A percentile compares a stretch with the other conserved stretches of the same genome.
Evolutionary conservation across 2,329 filamentous ascomycete genomes (phyloP).

Genomic region (Epichloe hybrida): DNA sequence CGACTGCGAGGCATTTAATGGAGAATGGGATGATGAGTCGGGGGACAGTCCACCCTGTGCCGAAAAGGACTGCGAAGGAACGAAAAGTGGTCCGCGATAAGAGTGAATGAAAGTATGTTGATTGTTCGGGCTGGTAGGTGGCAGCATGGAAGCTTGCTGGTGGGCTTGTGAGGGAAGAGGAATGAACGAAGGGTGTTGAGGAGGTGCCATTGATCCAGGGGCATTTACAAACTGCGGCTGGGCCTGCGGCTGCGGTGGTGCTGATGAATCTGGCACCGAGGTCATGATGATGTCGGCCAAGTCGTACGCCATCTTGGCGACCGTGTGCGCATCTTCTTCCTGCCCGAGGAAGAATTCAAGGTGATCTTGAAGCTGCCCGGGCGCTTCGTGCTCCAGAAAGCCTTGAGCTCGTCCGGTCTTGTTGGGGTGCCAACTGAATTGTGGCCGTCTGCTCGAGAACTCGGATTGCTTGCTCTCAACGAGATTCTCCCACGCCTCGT

Average conservation of each 20-base stretch:
- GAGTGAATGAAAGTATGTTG: constrained; percentile 16
- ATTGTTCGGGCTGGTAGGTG: constrained; percentile 9
- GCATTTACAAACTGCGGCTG: constrained; percentile 16
- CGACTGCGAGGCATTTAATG: constrained; percentile 20
- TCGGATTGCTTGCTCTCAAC: constrained; percentile 41
- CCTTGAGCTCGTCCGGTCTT: constrained; percentile 43
- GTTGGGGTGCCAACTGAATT: constrained; percentile 48
- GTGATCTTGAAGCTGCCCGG: constrained; percentile 49
- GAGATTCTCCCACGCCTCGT: constrained; percentile 46
- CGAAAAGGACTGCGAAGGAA: constrained; percentile 19
- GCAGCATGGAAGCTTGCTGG: constrained; percentile 13
- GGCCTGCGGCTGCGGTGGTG: constrained; percentile 4
- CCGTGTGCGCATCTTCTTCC: constrained; percentile 40
- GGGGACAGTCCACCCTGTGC: constrained; percentile 17
- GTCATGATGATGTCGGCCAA: constrained; percentile 34
- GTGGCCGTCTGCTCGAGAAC: constrained; percentile 39
- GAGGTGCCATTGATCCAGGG: constrained; percentile 11
- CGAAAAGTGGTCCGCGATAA: constrained; percentile 21
- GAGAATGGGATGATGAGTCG: constrained; percentile 19
- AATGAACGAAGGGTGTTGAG: constrained; percentile 18
- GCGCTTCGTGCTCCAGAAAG: constrained; percentile 47
- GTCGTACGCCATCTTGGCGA: constrained; percentile 46
- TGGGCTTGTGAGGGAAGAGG: constrained; percentile 20
- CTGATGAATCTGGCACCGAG: constrained; percentile 16
- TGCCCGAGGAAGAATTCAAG: constrained; percentile 51